These are phyloP conservation scores for Thelonectria rubi DNA, from an alignment of 2,329 filamentous ascomycete genomes.

Conservation along the genomic window DNA sequence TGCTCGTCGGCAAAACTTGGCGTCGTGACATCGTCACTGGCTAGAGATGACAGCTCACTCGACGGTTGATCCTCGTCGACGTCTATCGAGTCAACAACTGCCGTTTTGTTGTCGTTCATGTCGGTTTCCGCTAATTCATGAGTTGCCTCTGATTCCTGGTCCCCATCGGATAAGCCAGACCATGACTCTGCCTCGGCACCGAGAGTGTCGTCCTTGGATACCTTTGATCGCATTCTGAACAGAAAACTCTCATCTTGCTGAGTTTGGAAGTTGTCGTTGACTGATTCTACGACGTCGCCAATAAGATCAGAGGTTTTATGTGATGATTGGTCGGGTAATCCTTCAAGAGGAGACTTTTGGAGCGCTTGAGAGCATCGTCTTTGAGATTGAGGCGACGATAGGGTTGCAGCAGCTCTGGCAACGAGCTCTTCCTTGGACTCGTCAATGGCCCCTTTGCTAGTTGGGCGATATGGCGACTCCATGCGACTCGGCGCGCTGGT, in stretches of 20 bases:
- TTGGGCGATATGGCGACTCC: constrained; percentile 28
- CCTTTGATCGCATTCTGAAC: constrained; percentile 40
- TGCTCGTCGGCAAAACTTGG: constrained; percentile 9
- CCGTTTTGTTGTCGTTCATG: background rate
- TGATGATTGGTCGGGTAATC: background rate
- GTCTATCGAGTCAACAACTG: background rate
- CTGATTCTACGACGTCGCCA: background rate
- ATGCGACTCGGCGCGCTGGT: constrained; percentile 1
- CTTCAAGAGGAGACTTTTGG: constrained; percentile 10
- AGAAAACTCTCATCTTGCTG: constrained; percentile 48
- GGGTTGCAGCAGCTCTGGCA: constrained; percentile 35
- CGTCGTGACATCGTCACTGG: constrained; percentile 24
- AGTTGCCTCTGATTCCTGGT: constrained; percentile 10
- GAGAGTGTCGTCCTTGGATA: background rate
- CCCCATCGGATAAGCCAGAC: constrained; percentile 33
- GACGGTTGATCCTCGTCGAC: constrained; percentile 11
- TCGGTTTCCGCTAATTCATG: background rate
- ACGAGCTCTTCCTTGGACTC: constrained; percentile 29
- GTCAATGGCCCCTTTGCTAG: constrained; percentile 13
- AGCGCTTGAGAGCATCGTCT: constrained; percentile 23
- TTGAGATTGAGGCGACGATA: constrained; percentile 43
- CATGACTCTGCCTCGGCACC: constrained; percentile 25
- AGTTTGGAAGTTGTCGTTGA: constrained; percentile 33
- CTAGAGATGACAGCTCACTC: constrained; percentile 33
- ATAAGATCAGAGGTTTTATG: constrained; percentile 8